Base-by-base conservation (phyloP, 2,329 filamentous ascomycete genomes). In the Byssothecium circinans region DNA sequence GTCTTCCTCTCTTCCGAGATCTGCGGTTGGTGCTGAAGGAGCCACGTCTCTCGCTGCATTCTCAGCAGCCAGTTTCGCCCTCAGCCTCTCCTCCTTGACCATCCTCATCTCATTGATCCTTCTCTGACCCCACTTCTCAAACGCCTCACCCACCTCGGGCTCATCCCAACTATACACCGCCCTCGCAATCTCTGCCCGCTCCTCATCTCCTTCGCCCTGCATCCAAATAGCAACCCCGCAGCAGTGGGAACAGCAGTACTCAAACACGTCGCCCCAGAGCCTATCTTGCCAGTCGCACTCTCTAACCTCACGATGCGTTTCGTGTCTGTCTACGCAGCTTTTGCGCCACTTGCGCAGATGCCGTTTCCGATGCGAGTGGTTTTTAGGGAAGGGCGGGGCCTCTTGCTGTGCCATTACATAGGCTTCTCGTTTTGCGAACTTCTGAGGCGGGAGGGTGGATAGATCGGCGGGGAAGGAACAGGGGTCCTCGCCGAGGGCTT, bases 61-160 rank as follows among this genome's bases (percentile, higher is more conserved):
- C 27, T 7, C 25, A 8, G 15, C 14, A 11, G 8, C 2, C 15
- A 39, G 32, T 12, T 29, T 34, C 20, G 22, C 20, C 8, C 41
- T 37, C 29, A 52, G 32, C 14, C 53, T 23, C 11, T 22, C 33
- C 36, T 56, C 50, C 22, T 56, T 56, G 11, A 53, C 41, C 8
- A 1, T 12, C 15, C 45, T 27, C 50, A 53, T 49, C 41, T 56
- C 53, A 8, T 29, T 29, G 23, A 52, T 53, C 23, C 51, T 32
- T n/a, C 48, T 29, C 15, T 47, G 48, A 0, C 37, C 47, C 48
- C 50, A 52, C 34, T 35, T 19, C 1, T 22, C 34, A 23, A 56
- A 56, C 19, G 51, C 43, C 30, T 56, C 51, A 4, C 43, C 46
- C 4, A 33, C 8, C 36, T 33, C 43, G 4, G n/a, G 18, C 2